Base-by-base conservation (phyloP, 2,329 filamentous ascomycete genomes). In the Cladobotryum protrusum region DNA sequence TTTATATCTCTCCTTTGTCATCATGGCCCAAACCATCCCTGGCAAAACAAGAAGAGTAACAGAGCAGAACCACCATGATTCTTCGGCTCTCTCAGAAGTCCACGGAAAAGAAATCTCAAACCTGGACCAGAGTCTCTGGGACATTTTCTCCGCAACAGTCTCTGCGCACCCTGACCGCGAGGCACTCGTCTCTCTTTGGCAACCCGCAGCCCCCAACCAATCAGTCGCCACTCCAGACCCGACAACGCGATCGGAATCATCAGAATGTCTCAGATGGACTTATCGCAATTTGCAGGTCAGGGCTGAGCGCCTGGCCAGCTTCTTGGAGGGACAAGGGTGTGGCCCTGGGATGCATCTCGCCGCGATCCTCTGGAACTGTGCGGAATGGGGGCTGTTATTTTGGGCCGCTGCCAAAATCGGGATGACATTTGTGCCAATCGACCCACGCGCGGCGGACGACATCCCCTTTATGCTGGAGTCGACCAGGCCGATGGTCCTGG, bases 371-470 rank as follows among this genome's bases (percentile, higher is more conserved):
- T 57, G 63, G 45, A 71, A 70, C 50, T 67, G 65, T 43, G 66
- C 64, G 4, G 68, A 72, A 62, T 71, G 67, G 67, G 64, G 54
- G 0, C 56, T 71, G 29, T 61, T 65, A 37, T 65, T 70, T 48
- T 71, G 69, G 69, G 60, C 61, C 3, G 58, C 65, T 1, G 63
- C 63, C 18, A 67, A 59, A 52, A 59, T 71, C 12, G 60, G 58
- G 3, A 62, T 67, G 57, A 43, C 56, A 1, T 69, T 70, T 54
- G 59, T 63, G 14, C 67, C 68, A 7, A 50, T 71, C 14, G 67
- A 71, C 42, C 60, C 64, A 12, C 58, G 58, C 1, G 48, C 51
- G 17, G 50, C 56, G 4, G 55, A 50, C 33, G 62, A 68, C 14
- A 44, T 60, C 15, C 49, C 18, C 5, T 36, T 52, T 13, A 57